These are phyloP conservation scores for Lepiota brunneoincarnata DNA, from an alignment of 768 basidiomycete species.

Conservation along the genomic window DNA sequence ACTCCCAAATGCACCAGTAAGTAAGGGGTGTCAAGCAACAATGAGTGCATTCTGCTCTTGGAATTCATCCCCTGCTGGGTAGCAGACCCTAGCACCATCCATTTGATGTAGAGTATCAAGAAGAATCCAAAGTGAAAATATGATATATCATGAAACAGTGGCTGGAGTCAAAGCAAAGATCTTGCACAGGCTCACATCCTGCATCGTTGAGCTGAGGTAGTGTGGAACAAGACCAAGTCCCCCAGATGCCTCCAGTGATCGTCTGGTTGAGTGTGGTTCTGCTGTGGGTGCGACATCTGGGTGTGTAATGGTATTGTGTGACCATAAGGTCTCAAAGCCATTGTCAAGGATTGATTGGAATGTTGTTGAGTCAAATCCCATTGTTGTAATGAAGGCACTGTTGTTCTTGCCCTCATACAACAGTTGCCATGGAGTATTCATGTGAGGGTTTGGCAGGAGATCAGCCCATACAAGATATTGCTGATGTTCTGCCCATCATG, in stretches of 20 bases:
- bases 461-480: conserved; percentile 27
- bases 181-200: conserved; percentile 30
- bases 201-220: conserved; percentile 35
- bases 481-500: too few relatives aligned
- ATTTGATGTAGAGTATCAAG: conserved; percentile 25
- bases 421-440: conserved; percentile 32
- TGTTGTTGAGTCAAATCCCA: conserved; percentile 37
- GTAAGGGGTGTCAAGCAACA: conserved; percentile 22
- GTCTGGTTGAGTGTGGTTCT: conserved; percentile 19
- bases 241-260: conserved; percentile 35
- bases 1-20: conserved; percentile 36
- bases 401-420: conserved; percentile 27
- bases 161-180: conserved; percentile 41
- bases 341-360: conserved; percentile 29
- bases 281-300: conserved; percentile 20
- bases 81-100: conserved; percentile 25
- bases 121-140: conserved; percentile 29
- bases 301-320: conserved; percentile 16
- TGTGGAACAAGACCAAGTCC: conserved; percentile 38
- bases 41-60: conserved; percentile 23
- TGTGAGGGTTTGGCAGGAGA: conserved; percentile 31
- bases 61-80: conserved; percentile 26
- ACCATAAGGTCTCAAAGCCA: conserved; percentile 29
- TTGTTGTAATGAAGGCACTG: conserved; percentile 42
- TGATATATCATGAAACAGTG: conserved; percentile 32